These are phyloP conservation scores for Nicotiana paniculata DNA, from an alignment of 257 asterid species.

Conservation along the genomic window DNA sequence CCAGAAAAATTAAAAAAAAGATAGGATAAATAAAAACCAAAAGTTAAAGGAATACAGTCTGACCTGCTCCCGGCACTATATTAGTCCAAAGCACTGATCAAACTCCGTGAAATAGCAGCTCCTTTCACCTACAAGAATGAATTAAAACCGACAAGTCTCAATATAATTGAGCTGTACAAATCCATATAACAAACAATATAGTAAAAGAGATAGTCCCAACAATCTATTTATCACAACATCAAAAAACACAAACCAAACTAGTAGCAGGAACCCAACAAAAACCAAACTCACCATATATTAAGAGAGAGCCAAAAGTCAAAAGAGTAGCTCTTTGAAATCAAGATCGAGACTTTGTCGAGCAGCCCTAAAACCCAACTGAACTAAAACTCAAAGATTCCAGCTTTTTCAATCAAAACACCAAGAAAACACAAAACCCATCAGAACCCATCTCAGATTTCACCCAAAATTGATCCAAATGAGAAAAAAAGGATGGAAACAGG, in stretches of 20 bases:
- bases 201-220: not conserved
- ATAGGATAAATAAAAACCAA: not conserved
- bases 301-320: not conserved
- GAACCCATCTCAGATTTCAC: not conserved
- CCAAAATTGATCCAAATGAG: not conserved
- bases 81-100: not conserved
- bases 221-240: not conserved
- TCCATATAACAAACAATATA: constrained; percentile 7
- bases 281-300: constrained; percentile 3
- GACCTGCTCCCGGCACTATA: not conserved
- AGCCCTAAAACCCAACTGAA: not conserved
- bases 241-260: not conserved
- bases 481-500: not conserved
- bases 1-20: not conserved
- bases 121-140: constrained; percentile 5
- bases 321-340: constrained; percentile 15
- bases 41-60: not conserved
- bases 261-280: not conserved
- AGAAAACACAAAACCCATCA: not conserved
- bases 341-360: constrained; percentile 19
- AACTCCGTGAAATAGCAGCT: not conserved
- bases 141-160: constrained; percentile 6
- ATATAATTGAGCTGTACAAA: not conserved
- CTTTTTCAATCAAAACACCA: not conserved
- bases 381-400: not conserved